A percentile compares a stretch with the other conserved stretches of the same genome.
These are phyloP conservation scores for Ascoidea tarda DNA, from an alignment of 805 yeast species.

Conservation along the genomic window DNA sequence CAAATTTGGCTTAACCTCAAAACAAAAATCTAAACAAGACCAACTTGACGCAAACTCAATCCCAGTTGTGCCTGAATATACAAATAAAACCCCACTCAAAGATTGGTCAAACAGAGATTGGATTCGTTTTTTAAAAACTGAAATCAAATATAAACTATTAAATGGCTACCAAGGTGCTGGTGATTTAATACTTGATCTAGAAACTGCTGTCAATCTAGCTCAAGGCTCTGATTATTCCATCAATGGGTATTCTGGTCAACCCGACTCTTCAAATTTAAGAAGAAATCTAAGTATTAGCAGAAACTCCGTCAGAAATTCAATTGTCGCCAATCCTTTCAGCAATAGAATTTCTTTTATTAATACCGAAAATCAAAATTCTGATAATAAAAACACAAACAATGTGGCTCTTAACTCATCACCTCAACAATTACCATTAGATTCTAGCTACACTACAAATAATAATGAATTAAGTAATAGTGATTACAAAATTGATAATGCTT, in stretches of 20 bases:
- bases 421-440: no score
- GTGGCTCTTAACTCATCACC: no score
- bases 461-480: no score
- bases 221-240: not conserved
- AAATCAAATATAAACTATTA: slow-evolving; percentile 5
- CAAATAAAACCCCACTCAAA: slow-evolving; percentile 1
- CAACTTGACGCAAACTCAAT: not conserved
- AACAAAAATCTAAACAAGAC: slow-evolving; percentile 1
- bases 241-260: not conserved
- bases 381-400: no score
- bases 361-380: no score
- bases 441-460: no score
- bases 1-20: slow-evolving; percentile 3
- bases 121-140: slow-evolving; percentile 7
- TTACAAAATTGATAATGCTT: no score
- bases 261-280: not conserved
- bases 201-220: slow-evolving; percentile 1
- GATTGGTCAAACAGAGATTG: slow-evolving; percentile 10
- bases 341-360: no score
- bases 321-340: not conserved
- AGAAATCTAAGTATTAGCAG: not conserved
- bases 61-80: not conserved
- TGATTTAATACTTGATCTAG: slow-evolving; percentile 7
- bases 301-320: not conserved
- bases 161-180: slow-evolving; percentile 9